A percentile compares a stretch with the other conserved stretches of the same genome.
Evolutionary conservation across 495 filamentous ascomycete genomes (phyloP).

Genomic region (Tuber umbilicatum): DNA sequence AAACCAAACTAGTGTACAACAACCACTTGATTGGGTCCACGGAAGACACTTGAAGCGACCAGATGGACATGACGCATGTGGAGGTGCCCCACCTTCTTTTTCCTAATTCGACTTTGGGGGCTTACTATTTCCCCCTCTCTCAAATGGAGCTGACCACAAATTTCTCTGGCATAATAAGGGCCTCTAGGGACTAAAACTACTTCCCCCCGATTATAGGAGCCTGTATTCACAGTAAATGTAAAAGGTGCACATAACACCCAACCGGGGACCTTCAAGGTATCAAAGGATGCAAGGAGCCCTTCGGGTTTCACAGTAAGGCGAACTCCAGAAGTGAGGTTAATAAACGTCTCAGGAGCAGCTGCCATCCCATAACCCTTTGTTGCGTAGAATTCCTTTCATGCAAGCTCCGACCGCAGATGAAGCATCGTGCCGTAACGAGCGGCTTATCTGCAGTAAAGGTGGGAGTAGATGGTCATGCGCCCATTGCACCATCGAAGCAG

Average conservation of each 20-base stretch:
- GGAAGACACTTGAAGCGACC: neutral
- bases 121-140: neutral
- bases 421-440: neutral
- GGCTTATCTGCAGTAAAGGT: neutral
- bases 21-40: neutral
- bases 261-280: neutral
- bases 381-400: neutral
- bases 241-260: neutral
- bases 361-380: neutral
- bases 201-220: neutral
- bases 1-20: neutral
- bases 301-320: neutral
- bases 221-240: neutral
- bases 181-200: neutral
- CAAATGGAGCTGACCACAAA: neutral
- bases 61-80: neutral
- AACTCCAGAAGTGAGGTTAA: neutral
- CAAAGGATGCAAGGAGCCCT: neutral
- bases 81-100: neutral
- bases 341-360: neutral
- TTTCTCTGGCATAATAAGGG: neutral
- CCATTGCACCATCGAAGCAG: neutral
- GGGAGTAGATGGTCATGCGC: neutral
- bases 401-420: constrained; percentile 2
- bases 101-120: neutral